phyloP scores from a whole-genome alignment of 1,284 basidiomycete species.

The Sporisorium reilianum region DNA sequence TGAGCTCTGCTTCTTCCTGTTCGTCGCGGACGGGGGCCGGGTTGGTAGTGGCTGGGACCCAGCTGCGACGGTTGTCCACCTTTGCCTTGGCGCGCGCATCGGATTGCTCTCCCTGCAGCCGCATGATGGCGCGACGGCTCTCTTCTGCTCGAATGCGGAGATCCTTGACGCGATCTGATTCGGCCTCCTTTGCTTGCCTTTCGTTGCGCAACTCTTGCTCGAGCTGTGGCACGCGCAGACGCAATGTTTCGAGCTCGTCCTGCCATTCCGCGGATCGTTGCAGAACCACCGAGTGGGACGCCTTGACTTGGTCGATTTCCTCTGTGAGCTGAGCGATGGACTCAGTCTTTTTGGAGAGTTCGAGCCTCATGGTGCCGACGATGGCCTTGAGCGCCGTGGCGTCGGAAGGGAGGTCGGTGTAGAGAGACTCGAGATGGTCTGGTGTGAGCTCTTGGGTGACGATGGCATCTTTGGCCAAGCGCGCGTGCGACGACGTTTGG shows the following conservation, averaged over 20 bases:
- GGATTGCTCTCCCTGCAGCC: conserved; percentile 58
- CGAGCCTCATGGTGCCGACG: conserved; percentile 53
- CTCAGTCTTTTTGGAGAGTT: conserved; percentile 38
- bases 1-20: conserved; percentile 50
- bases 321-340: conserved; percentile 38
- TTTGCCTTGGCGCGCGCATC: conserved; percentile 54
- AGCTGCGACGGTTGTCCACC: conserved; percentile 49
- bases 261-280: conserved; percentile 59
- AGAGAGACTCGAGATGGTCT: conserved; percentile 50
- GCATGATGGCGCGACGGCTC: conserved; percentile 63
- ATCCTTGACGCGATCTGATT: conserved; percentile 62
- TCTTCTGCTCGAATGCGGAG: conserved; percentile 64
- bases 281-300: conserved; percentile 51
- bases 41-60: conserved; percentile 37
- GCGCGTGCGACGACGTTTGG: conserved; percentile 24
- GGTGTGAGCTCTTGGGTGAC: conserved; percentile 25
- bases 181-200: conserved; percentile 51
- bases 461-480: conserved; percentile 18
- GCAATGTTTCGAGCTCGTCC: conserved; percentile 57
- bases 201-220: conserved; percentile 32
- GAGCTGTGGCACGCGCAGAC: conserved; percentile 33
- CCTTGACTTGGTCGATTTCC: conserved; percentile 52
- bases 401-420: conserved; percentile 45
- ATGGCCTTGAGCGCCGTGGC: conserved; percentile 53
- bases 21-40: conserved; percentile 41